Percentiles rank a stretch among this genome's conserved stretches.
phyloP scores from a whole-genome alignment of 306 rosid species.

The Vicia faba region DNA sequence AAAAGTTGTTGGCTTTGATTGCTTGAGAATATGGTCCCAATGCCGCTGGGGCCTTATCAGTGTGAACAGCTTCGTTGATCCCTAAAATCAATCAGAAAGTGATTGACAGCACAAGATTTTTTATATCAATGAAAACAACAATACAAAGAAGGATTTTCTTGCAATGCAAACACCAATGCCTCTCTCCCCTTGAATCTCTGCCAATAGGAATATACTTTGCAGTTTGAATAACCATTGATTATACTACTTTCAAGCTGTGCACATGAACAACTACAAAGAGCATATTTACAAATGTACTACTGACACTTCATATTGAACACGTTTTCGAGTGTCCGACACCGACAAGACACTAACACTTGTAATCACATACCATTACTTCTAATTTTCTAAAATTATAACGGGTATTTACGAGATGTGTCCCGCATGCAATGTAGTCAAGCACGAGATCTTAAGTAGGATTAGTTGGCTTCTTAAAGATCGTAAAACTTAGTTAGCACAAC shows the following conservation, averaged over 20 bases:
- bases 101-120: constrained; percentile 10
- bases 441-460: no score
- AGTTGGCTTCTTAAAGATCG: no score
- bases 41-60: constrained; percentile 94
- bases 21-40: constrained; percentile 98
- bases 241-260: neutral
- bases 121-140: neutral
- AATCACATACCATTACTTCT: neutral
- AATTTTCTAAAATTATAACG: neutral
- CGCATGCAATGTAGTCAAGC: no score
- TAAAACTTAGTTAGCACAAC: no score
- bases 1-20: constrained; percentile 75
- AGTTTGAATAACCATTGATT: neutral
- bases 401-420: neutral
- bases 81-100: constrained; percentile 43
- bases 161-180: constrained; percentile 6
- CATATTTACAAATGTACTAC: neutral
- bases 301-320: neutral
- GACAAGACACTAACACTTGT: neutral
- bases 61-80: constrained; percentile 75
- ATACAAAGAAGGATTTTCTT: constrained; percentile 2
- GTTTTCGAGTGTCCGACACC: neutral
- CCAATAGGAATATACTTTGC: neutral
- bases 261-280: constrained; percentile 10
- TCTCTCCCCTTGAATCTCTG: neutral